Conservation (phyloP, 768 basidiomycete genomes). For the Strobilomyces confusus region DNA sequence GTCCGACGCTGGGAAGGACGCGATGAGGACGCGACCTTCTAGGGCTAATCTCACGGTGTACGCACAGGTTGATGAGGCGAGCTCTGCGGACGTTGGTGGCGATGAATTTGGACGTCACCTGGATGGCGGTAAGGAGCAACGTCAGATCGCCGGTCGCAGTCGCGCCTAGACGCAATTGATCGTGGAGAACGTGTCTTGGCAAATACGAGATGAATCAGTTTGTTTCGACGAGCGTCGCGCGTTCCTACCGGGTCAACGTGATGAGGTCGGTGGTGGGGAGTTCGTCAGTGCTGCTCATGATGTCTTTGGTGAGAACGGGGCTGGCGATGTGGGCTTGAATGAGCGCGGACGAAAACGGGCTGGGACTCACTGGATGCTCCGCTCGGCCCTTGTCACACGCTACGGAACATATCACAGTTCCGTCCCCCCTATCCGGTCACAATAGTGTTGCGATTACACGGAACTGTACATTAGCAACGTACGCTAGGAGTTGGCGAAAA, state of each 20-base stretch:
- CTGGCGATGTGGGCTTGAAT: neutral
- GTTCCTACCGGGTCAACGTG: slow-evolving; percentile 80
- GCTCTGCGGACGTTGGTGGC: slow-evolving; percentile 97
- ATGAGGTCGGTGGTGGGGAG: slow-evolving; percentile 82
- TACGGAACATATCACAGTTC: slow-evolving; percentile 18
- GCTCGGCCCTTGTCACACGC: slow-evolving; percentile 22
- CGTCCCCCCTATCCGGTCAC: neutral
- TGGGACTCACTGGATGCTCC: slow-evolving; percentile 7
- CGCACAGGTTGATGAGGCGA: slow-evolving; percentile 93
- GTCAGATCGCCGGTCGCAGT: slow-evolving; percentile 92
- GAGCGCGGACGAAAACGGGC: slow-evolving; percentile 21
- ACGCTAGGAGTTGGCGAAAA: slow-evolving; percentile 6
- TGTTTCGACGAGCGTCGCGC: neutral
- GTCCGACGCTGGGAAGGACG: slow-evolving; percentile 67
- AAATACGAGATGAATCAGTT: slow-evolving; percentile 1
- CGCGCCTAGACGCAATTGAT: slow-evolving; percentile 79
- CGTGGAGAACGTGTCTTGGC: slow-evolving; percentile 77
- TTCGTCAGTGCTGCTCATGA: slow-evolving; percentile 46
- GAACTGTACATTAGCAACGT: slow-evolving; percentile 16
- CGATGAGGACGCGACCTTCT: neutral
- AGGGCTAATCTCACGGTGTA: slow-evolving; percentile 7
- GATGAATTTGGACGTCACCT: slow-evolving; percentile 95
- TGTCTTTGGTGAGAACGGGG: neutral
- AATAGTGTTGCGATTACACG: slow-evolving; percentile 13
- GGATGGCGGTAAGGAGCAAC: slow-evolving; percentile 90